phyloP scores from a whole-genome alignment of 805 yeast species.

The Osmozyma mogii region DNA sequence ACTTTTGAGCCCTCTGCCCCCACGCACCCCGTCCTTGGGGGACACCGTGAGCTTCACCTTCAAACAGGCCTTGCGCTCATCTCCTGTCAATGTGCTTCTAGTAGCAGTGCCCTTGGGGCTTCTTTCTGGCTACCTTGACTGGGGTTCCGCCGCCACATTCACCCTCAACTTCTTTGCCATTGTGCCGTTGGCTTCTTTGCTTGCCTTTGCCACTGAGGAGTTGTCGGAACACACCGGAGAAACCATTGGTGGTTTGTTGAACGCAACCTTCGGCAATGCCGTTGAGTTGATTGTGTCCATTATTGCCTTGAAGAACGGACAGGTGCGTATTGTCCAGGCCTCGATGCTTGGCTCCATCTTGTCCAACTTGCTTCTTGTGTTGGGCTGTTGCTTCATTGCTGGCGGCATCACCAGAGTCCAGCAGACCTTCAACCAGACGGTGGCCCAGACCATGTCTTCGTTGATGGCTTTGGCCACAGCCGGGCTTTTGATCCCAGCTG shows the following conservation, averaged over 20 bases:
- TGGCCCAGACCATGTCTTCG: constrained; percentile 96
- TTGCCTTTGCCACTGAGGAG: constrained; percentile 92
- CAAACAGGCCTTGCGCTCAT: constrained; percentile 36
- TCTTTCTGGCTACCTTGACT: constrained; percentile 52
- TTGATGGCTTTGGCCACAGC: constrained; percentile 86
- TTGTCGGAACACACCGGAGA: constrained; percentile 82
- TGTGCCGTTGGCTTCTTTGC: constrained; percentile 82
- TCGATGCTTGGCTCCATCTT: constrained; percentile 93
- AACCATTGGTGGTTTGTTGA: constrained; percentile 86
- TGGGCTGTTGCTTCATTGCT: constrained; percentile 91
- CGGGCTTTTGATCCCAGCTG: constrained; percentile 89
- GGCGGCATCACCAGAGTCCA: constrained; percentile 86
- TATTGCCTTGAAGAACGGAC: constrained; percentile 79
- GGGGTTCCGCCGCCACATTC: constrained; percentile 52
- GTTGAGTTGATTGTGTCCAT: constrained; percentile 93
- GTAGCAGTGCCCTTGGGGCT: constrained; percentile 88
- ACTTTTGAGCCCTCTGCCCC: no score
- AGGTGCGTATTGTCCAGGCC: constrained; percentile 91
- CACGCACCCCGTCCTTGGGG: neutral
- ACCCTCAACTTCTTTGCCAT: constrained; percentile 80
- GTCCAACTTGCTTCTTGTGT: constrained; percentile 78
- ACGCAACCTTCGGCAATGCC: constrained; percentile 97
- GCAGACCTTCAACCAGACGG: constrained; percentile 90
- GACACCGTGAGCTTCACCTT: constrained; percentile 10
- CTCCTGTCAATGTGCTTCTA: constrained; percentile 69